Base-by-base conservation (phyloP, 192 early-diverging fungal species). In the Phlyctochytrium bullatum region DNA sequence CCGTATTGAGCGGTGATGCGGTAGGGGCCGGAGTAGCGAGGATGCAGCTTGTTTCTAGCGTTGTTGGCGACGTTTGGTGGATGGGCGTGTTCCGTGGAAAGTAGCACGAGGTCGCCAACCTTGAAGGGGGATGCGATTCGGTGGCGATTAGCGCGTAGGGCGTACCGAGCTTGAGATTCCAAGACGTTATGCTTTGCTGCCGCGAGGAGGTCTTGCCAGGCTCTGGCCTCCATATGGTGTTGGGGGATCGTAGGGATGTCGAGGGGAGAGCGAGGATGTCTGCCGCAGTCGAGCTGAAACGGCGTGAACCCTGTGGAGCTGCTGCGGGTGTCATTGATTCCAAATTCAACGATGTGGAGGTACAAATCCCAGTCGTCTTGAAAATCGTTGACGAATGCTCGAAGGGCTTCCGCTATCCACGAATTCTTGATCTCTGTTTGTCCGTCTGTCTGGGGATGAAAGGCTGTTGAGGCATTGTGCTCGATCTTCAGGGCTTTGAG, bases 291-390 rank as follows among this genome's bases (percentile, higher is more conserved):
- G 2, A 66, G 34, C 58, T 56, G 78, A 69, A 79, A 76, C 14
- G 75, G 75, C 12, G 80, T 63, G 16, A 23, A 30, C 3, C 71
- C 80, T 0, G 67, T 80, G 0, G 65, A 63, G 1, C 60, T 27
- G 27, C 76, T 68, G 35, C 52, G 0, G 2, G 80, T 32, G 65
- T 86, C 78, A 54, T 87, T 89, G 69, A 84, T 86, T 2, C 64
- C 52, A 16, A 65, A 80, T 34, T 83, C 80, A 1, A 72, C 80
- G 0, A 71, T 4, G 0, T 72, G 75, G 2, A 88, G 58, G 24
- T 78, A 51, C 0, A 27, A 28, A 1, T 31, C 27, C 83, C 85
- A 85, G 68, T 85, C 52, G 6, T 25, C 20, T 51, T 81, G 77
- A 0, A 66, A 47, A 20, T 73, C 61, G 40, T 70, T 63, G 12